These are phyloP conservation scores for Cucurbita pepo DNA, from an alignment of 306 rosid genomes.

Conservation along the genomic window DNA sequence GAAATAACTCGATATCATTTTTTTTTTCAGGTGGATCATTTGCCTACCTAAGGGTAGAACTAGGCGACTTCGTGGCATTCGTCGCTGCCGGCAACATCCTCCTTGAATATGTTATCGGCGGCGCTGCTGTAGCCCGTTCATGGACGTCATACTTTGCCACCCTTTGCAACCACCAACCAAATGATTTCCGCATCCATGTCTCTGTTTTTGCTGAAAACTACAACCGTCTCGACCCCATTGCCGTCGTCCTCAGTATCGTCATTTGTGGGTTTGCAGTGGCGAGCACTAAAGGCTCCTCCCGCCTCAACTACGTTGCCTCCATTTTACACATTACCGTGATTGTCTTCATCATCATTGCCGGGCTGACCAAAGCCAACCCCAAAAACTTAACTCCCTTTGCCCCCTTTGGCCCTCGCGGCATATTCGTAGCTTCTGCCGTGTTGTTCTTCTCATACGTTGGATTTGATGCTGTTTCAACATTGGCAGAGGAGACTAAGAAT, in stretches of 20 bases:
- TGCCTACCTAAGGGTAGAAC: constrained; percentile 71
- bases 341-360: constrained; percentile 55
- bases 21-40: constrained; percentile 55
- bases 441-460: constrained; percentile 79
- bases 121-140: constrained; percentile 67
- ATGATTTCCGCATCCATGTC: constrained; percentile 41
- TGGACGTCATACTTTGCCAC: constrained; percentile 88
- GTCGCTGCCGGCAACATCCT: constrained; percentile 74
- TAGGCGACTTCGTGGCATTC: constrained; percentile 72
- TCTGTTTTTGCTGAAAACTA: constrained; percentile 4
- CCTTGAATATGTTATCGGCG: constrained; percentile 43
- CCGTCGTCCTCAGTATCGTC: constrained; percentile 25
- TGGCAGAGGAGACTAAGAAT: constrained; percentile 85
- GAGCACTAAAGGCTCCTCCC: constrained; percentile 76
- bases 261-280: constrained; percentile 37
- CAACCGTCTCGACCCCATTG: constrained; percentile 52
- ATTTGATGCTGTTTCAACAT: constrained; percentile 64
- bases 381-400: constrained; percentile 26
- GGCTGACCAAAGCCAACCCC: constrained; percentile 42
- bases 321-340: constrained; percentile 39
- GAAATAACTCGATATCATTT: neutral
- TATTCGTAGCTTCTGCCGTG: constrained; percentile 54
- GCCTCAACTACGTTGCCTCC: constrained; percentile 63
- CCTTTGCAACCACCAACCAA: constrained; percentile 30
- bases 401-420: constrained; percentile 29